A percentile compares a stretch with the other conserved stretches of the same genome.
Evolutionary conservation across 768 basidiomycete genomes (phyloP).

Genomic region (Agrocybe praecox): DNA sequence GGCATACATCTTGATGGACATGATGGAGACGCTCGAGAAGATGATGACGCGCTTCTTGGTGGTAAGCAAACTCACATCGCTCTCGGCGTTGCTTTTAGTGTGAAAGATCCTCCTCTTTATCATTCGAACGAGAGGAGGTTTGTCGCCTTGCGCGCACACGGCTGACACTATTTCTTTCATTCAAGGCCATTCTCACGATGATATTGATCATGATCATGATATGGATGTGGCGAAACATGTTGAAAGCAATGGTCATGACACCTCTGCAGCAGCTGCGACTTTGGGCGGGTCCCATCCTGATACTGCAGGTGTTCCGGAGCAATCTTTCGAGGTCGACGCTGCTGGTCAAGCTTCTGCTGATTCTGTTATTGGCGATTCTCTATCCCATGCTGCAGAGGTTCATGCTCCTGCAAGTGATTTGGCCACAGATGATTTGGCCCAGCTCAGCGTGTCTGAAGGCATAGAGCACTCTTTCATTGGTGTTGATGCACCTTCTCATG

Average conservation of each 20-base stretch:
- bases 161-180: constrained; percentile 57
- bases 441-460: not conserved
- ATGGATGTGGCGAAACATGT: constrained; percentile 33
- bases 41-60: constrained; percentile 35
- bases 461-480: constrained; percentile 19
- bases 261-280: constrained; percentile 15
- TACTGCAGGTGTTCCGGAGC: constrained; percentile 5
- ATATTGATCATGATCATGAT: constrained; percentile 40
- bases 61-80: constrained; percentile 54
- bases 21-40: constrained; percentile 29
- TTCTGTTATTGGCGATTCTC: constrained; percentile 6
- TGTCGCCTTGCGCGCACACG: constrained; percentile 52
- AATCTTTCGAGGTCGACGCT: constrained; percentile 11
- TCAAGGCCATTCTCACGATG: constrained; percentile 51
- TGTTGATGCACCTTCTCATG: constrained; percentile 27
- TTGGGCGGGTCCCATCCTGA: constrained; percentile 10
- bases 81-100: constrained; percentile 38
- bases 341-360: constrained; percentile 12
- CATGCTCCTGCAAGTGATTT: not conserved
- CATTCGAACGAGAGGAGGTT: constrained; percentile 37
- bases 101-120: constrained; percentile 45
- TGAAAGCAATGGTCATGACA: constrained; percentile 25
- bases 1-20: constrained; percentile 25
- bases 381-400: constrained; percentile 3
- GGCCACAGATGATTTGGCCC: not conserved